These are phyloP conservation scores for Salix suchowensis DNA, from an alignment of 345 rosid species.

Conservation along the genomic window DNA sequence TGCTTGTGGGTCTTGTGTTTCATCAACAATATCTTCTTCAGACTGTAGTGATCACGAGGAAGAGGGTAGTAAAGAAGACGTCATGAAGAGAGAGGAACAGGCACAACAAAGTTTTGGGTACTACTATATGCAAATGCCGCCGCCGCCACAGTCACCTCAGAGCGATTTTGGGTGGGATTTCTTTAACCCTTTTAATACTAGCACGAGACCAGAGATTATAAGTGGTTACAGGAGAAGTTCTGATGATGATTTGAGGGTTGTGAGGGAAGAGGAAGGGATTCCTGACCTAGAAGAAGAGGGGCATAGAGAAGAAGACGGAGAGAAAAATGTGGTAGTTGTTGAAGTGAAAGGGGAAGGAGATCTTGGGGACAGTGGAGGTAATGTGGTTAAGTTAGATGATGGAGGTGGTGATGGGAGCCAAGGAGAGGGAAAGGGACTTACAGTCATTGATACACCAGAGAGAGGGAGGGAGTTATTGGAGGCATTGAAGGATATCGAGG, in stretches of 20 bases:
- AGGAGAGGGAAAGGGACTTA: conserved; percentile 42
- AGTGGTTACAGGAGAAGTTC: conserved; percentile 40
- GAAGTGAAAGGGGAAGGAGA: conserved; percentile 13
- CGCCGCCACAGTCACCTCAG: conserved; percentile 37
- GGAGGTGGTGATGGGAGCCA: conserved; percentile 23
- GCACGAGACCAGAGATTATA: conserved; percentile 48
- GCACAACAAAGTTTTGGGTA: conserved; percentile 30
- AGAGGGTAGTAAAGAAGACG: conserved; percentile 22
- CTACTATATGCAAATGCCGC: conserved; percentile 58
- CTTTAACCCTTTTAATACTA: conserved; percentile 55
- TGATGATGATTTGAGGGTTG: conserved; percentile 54
- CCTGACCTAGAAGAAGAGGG: conserved; percentile 71
- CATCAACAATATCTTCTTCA: conserved; percentile 31
- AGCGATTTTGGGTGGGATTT: conserved; percentile 75
- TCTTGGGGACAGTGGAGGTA: conserved; percentile 26
- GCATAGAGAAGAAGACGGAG: conserved; percentile 19
- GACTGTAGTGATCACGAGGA: conserved; percentile 27
- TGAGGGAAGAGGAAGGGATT: conserved; percentile 68
- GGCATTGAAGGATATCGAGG: conserved; percentile 64
- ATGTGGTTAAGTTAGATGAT: conserved; percentile 26
- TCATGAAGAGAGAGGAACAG: conserved; percentile 15
- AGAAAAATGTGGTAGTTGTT: conserved; percentile 17
- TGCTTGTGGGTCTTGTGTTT: conserved; percentile 40
- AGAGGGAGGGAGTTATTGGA: conserved; percentile 65
- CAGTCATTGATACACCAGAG: conserved; percentile 43